Base-by-base conservation (phyloP, 1,284 basidiomycete genomes). In the Rhodotorula sp. region DNA sequence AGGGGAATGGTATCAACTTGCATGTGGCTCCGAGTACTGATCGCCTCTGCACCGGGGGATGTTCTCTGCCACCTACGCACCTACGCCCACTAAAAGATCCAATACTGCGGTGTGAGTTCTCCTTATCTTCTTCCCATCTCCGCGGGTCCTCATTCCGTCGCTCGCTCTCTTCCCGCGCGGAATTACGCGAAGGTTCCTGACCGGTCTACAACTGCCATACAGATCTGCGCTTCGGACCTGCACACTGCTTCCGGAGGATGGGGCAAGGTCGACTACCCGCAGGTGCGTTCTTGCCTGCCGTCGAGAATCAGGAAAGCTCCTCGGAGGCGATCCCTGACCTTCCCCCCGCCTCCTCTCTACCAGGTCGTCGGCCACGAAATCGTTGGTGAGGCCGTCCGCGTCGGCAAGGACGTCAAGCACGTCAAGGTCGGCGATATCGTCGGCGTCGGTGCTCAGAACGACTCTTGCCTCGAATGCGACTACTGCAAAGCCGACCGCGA, bases 391-490 rank as follows among this genome's bases (percentile, higher is more conserved):
- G 83, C 81, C 48, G 78, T 80, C 26, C 74, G 77, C 21, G 81
- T 81, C 21, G 82, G 82, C 38, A 60, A 68, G 14, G 76, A 80
- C 57, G 81, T 82, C 64, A 77, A 77, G 67, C 80, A 80, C 69
- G 79, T 83, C 76, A 81, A 83, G 76, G 83, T 82, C 38, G 84
- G 84, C 60, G 82, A 85, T 77, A 74, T 82, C 6, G 84, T 82
- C 60, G 84, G 84, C 64, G 81, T 85, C 34, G 84, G 84, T 5
- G 84, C 84, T 3, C 84, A 85, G 76, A 81, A 80, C 66, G 83
- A 83, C 73, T 78, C 75, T 23, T 84, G 83, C 77, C 68, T 77
- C 60, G 72, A 80, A 66, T 85, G 84, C 76, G 67, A 71, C 10
- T 79, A 80, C 21, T 85, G 84, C 79, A 77, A 80, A 59, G 75